These are phyloP conservation scores for Austroboletus niveus DNA, from an alignment of 1,284 basidiomycete genomes.

Conservation along the genomic window DNA sequence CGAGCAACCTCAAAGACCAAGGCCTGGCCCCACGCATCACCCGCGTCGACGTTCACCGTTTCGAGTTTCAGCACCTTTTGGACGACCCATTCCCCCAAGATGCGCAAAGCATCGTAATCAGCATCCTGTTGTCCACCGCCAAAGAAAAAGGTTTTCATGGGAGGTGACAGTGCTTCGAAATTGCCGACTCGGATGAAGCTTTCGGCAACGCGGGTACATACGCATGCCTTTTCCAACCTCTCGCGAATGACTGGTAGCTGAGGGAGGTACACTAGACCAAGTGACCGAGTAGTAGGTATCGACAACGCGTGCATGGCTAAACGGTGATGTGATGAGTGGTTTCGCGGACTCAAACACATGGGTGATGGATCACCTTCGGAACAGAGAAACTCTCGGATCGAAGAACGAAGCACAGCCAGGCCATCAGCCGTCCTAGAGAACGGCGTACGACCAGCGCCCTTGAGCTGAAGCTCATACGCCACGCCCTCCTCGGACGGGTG, in stretches of 20 bases:
- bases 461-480: constrained; percentile 86
- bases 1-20: constrained; percentile 77
- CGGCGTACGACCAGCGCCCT: constrained; percentile 92
- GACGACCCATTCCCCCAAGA: constrained; percentile 74
- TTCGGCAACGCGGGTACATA: constrained; percentile 84
- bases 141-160: constrained; percentile 63
- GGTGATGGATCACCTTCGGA: constrained; percentile 62
- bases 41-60: constrained; percentile 38
- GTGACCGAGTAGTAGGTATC: constrained; percentile 88
- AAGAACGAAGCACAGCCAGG: constrained; percentile 87
- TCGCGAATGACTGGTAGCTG: constrained; percentile 79
- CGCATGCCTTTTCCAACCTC: constrained; percentile 72
- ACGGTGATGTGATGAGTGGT: constrained; percentile 2
- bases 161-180: constrained; percentile 85
- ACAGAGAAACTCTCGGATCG: constrained; percentile 88
- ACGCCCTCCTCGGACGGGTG: constrained; percentile 57
- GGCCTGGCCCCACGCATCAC: constrained; percentile 63
- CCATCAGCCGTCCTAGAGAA: constrained; percentile 93
- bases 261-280: constrained; percentile 80
- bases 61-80: constrained; percentile 55
- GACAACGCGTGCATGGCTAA: constrained; percentile 79
- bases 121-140: constrained; percentile 74
- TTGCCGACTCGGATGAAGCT: constrained; percentile 92
- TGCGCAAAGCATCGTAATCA: constrained; percentile 70
- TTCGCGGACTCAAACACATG: constrained; percentile 4